Conservation (phyloP, 495 filamentous ascomycete species). For the Acidiella bohemica region DNA sequence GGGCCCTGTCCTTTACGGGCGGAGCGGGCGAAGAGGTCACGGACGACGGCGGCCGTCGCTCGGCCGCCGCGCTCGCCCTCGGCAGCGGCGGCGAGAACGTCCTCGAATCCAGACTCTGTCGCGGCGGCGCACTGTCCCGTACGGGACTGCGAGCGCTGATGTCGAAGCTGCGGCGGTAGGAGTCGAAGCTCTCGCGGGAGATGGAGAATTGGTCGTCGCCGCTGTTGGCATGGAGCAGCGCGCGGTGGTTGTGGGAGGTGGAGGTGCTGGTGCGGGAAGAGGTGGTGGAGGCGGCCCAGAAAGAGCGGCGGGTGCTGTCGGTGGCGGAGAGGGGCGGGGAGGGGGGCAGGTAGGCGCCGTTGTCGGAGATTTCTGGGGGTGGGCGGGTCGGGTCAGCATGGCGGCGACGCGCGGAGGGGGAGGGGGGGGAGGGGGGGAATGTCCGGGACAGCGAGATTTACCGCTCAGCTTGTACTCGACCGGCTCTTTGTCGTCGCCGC, state of each 20-base stretch:
- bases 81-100: conserved; percentile 34
- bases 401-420: background rate
- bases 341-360: conserved; percentile 90
- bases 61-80: conserved; percentile 10
- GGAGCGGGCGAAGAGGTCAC: conserved; percentile 33
- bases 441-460: too few relatives aligned
- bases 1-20: conserved; percentile 9
- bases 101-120: conserved; percentile 52
- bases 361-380: conserved; percentile 78
- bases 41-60: conserved; percentile 42
- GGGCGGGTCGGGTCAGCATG: conserved; percentile 3
- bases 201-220: conserved; percentile 93
- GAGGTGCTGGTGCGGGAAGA: conserved; percentile 53
- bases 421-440: too few relatives aligned
- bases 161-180: conserved; percentile 80
- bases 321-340: too few relatives aligned
- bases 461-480: conserved; percentile 32
- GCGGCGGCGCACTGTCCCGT: conserved; percentile 49
- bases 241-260: conserved; percentile 50
- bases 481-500: conserved; percentile 20
- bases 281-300: conserved; percentile 63
- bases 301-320: conserved; percentile 64
- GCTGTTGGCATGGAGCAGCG: conserved; percentile 58
- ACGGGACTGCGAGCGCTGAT: conserved; percentile 9
- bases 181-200: conserved; percentile 95